Evolutionary conservation across 805 yeast species (phyloP), one percentile per base, ranked within the genome.

Genomic region (Torulaspora microellipsoides): DNA sequence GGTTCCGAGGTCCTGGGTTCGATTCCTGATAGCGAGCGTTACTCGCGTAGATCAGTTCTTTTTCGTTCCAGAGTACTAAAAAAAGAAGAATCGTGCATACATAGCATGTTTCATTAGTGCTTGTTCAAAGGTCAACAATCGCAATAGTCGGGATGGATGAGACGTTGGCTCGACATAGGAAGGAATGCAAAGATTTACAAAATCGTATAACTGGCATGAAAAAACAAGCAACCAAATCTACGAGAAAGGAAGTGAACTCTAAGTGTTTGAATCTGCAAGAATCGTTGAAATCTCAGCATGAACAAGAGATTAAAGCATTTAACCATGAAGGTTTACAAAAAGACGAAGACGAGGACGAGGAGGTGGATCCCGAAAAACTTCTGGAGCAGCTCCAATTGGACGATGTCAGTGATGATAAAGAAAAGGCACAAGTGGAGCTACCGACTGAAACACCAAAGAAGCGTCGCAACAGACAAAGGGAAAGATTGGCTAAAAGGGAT

Each of bases 161-260:
- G 20, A 11, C 62, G 27, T 32, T 56, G 38, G 43, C 49, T 11
- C 73, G 84, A 48, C 96, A 89, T 53, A 72, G 77, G 53, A 81
- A 80, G 56, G 95, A 88, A 61, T 64, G 62, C 43, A 75, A 80
- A 49, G 89, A 87, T 45, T 68, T 87, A 46, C 70, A 76, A 15
- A 83, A 85, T 8, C 73, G 76, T 27, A 70, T 80, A 27, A 87
- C 95, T 2, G 83, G 85, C 1, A 65, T 89, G 73, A 86, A 83
- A 67, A 86, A 86, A 55, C 91, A 83, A 63, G 90, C 91, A 2
- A 79, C 87, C 13, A 85, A 87, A 58, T 82, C 88, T 38, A 85
- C 81, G 39, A 76, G 84, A 53, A 85, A 83, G 61, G 79, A 78
- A 47, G 81, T 87, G 8, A 63, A 72, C 51, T 70, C 70, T 41